phyloP scores from a whole-genome alignment of 2,329 filamentous ascomycete species.

The Fusarium humuli region DNA sequence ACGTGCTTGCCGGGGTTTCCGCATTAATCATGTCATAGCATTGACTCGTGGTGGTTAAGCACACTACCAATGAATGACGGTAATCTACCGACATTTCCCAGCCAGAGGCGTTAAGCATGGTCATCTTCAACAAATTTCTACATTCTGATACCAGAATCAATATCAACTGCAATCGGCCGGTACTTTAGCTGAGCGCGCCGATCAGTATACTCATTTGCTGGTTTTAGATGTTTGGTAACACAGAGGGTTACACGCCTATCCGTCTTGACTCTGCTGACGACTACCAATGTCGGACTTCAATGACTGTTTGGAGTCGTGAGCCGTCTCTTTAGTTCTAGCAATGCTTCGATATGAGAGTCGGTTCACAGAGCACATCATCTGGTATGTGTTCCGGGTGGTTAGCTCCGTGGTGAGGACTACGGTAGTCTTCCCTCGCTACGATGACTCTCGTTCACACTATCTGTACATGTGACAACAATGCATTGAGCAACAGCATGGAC shows the following conservation, averaged over 20 bases:
- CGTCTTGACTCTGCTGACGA: neutral
- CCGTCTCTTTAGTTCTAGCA: neutral
- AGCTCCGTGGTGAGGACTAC: neutral
- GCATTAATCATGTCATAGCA: conserved; percentile 7
- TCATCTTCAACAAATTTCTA: neutral
- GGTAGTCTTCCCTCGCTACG: neutral
- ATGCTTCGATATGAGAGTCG: neutral
- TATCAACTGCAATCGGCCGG: neutral
- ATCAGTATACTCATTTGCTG: neutral
- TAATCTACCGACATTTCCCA: neutral
- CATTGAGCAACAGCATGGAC: neutral
- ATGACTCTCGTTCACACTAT: neutral
- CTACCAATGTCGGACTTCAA: neutral
- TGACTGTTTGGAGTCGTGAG: neutral
- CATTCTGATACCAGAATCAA: neutral
- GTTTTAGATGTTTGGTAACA: neutral
- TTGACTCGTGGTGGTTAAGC: conserved; percentile 7
- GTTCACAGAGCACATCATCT: neutral
- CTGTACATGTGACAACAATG: neutral
- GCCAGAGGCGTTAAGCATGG: neutral
- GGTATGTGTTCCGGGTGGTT: neutral
- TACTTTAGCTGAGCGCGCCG: neutral
- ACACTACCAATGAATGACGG: neutral
- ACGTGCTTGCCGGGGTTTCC: conserved; percentile 9
- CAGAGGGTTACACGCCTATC: neutral